Conservation (phyloP, 495 filamentous ascomycete species). For the Penicillium maclennaniae region DNA sequence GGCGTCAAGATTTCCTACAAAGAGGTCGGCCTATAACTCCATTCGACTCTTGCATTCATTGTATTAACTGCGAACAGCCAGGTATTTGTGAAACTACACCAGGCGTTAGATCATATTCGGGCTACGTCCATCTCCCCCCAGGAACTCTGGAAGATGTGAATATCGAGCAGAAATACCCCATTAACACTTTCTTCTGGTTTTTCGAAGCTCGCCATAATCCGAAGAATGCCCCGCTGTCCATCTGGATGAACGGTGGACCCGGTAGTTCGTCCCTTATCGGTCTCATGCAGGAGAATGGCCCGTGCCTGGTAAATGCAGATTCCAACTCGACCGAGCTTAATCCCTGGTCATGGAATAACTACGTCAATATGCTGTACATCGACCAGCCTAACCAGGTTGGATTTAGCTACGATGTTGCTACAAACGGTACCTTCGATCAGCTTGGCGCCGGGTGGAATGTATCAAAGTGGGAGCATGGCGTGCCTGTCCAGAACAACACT, state of each 20-base stretch:
- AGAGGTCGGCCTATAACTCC: conserved; percentile 41
- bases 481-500: conserved; percentile 56
- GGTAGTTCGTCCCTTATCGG: conserved; percentile 59
- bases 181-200: conserved; percentile 48
- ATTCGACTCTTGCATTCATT: neutral
- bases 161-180: conserved; percentile 33
- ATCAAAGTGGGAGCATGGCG: conserved; percentile 29
- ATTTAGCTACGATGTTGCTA: conserved; percentile 53
- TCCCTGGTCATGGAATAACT: conserved; percentile 59
- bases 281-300: conserved; percentile 60
- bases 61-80: conserved; percentile 32
- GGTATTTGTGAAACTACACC: conserved; percentile 50
- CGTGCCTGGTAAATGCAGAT: conserved; percentile 52
- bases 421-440: conserved; percentile 45
- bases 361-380: conserved; percentile 62
- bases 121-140: conserved; percentile 42
- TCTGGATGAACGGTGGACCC: conserved; percentile 57
- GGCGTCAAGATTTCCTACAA: conserved; percentile 63
- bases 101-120: conserved; percentile 41
- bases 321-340: conserved; percentile 49
- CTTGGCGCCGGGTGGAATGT: conserved; percentile 30
- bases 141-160: conserved; percentile 31
- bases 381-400: conserved; percentile 62
- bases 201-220: conserved; percentile 45
- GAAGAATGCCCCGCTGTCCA: conserved; percentile 46